phyloP scores from a whole-genome alignment of 495 filamentous ascomycete species.

The Penicillium mononematosum region DNA sequence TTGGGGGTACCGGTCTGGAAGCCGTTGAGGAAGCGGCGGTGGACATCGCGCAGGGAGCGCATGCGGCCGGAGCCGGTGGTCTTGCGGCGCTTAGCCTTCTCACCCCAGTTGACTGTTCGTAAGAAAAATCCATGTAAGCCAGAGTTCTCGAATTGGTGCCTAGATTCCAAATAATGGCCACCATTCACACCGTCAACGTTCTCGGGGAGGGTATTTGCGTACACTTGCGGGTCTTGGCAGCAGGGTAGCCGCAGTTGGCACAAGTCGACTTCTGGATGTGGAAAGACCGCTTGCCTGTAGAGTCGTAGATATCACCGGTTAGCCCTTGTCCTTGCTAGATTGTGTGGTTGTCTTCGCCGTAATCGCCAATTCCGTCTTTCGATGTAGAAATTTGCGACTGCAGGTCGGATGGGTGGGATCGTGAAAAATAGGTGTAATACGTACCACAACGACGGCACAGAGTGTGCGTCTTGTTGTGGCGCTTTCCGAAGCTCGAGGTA shows the following conservation, averaged over 20 bases:
- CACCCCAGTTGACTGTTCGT: slow-evolving; percentile 89
- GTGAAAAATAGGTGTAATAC: slow-evolving; percentile 44
- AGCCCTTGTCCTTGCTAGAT: slow-evolving; percentile 19
- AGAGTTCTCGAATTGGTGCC: slow-evolving; percentile 15
- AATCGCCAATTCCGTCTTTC: slow-evolving; percentile 21
- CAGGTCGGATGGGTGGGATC: slow-evolving; percentile 19
- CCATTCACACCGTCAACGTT: slow-evolving; percentile 15
- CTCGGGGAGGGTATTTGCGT: slow-evolving; percentile 53
- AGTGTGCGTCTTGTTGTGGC: slow-evolving; percentile 99
- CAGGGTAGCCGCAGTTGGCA: slow-evolving; percentile 94
- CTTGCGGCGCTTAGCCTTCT: slow-evolving; percentile 99
- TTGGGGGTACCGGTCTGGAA: slow-evolving; percentile 90
- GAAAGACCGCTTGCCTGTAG: slow-evolving; percentile 83
- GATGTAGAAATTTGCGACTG: slow-evolving; percentile 26
- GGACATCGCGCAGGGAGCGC: slow-evolving; percentile 84
- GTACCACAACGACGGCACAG: slow-evolving; percentile 99
- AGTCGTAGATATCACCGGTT: slow-evolving; percentile 33
- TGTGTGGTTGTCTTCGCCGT: slow-evolving; percentile 14
- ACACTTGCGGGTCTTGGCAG: slow-evolving; percentile 98
- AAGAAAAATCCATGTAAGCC: slow-evolving; percentile 35
- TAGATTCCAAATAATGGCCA: slow-evolving; percentile 12
- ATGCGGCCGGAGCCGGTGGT: slow-evolving; percentile 93
- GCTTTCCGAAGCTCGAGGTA: slow-evolving; percentile 96
- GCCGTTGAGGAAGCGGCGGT: slow-evolving; percentile 91
- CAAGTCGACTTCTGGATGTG: slow-evolving; percentile 99